phyloP scores from a whole-genome alignment of 108 stramenopile genomes.

The Nannochloropsis granulata region DNA sequence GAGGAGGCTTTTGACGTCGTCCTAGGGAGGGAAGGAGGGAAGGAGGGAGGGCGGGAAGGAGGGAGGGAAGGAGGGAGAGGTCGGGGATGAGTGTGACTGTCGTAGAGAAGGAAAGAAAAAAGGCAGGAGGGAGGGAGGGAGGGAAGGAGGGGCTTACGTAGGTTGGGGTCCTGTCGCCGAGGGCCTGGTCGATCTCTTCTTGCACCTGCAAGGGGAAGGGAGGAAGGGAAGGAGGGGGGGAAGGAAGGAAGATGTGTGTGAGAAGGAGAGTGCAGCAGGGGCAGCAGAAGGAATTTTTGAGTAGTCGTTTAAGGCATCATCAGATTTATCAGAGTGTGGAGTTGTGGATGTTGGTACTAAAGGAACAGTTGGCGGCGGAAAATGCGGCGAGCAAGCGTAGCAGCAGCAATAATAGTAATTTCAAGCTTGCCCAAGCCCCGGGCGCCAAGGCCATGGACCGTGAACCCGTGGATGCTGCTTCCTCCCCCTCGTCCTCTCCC shows the following conservation, averaged over 20 bases:
- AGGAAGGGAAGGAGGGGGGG: not conserved
- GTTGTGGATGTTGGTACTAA: not conserved
- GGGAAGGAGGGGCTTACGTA: too few relatives aligned
- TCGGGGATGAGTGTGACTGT: too few relatives aligned
- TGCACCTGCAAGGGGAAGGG: constrained; percentile 38
- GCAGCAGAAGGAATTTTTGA: not conserved
- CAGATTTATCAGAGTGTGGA: not conserved
- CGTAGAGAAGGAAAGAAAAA: not conserved
- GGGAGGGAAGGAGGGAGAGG: too few relatives aligned
- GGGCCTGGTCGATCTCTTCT: constrained; percentile 61
- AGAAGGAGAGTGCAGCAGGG: not conserved
- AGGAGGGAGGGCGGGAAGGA: too few relatives aligned
- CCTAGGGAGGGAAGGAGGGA: constrained; percentile 15
- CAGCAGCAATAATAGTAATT: not conserved
- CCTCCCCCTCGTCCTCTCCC: not conserved
- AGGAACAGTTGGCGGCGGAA: not conserved
- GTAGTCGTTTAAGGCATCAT: not conserved
- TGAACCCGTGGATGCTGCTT: not conserved
- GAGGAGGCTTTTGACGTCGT: constrained; percentile 55
- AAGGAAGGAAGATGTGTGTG: not conserved
- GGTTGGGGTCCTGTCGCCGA: constrained; percentile 46
- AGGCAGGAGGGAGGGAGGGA: too few relatives aligned
- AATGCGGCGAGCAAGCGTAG: not conserved
- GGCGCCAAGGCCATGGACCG: not conserved
- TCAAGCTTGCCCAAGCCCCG: not conserved